Base-by-base conservation (phyloP, 164 flowering plant genomes). In the Litsea cubeba region DNA sequence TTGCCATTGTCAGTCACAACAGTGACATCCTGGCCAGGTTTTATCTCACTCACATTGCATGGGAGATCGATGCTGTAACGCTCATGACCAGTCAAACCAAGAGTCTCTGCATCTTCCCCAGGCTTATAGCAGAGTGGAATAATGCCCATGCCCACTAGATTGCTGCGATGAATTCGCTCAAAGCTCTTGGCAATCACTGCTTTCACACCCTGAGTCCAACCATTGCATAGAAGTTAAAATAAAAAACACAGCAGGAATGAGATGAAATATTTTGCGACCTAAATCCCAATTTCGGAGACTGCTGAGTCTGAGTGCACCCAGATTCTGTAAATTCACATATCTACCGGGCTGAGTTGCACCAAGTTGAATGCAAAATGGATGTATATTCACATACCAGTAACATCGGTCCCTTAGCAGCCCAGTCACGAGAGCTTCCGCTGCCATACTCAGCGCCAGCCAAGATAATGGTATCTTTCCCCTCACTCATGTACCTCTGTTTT, bases 331-430 rank as follows among this genome's bases (percentile, higher is more conserved):
- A 40, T 40, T 40, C 46, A 40, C 46, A 40, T 40, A 40, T 5
- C 11, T 40, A 40, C 46, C 7, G 46, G 10, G 46, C 0, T 40
- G 46, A 54, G n/a, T 3, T 54, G 17, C 17, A 14, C 3, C 17
- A 30, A 14, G 46, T 15, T 14, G 28, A 25, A 65, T 26, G 46
- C 46, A 65, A 30, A 30, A 30, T 30, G 35, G 35, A 30, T 30
- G 35, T 30, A 30, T 30, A 30, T 30, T 30, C 5, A 17, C 25
- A 2, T 82, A 90, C 90, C 89, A 88, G 80, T 18, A 88, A 80
- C 90, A 84, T 90, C 62, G 94, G 94, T n/a, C 91, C 94, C 85
- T 90, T 90, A 20, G 94, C 91, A 71, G 94, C 91, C 94, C 94
- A 90, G 76, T 90, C 91, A 14, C 94, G 86, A 74, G 94, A 90